Conservation (phyloP, 306 rosid genomes). For the Fragaria vesca region DNA sequence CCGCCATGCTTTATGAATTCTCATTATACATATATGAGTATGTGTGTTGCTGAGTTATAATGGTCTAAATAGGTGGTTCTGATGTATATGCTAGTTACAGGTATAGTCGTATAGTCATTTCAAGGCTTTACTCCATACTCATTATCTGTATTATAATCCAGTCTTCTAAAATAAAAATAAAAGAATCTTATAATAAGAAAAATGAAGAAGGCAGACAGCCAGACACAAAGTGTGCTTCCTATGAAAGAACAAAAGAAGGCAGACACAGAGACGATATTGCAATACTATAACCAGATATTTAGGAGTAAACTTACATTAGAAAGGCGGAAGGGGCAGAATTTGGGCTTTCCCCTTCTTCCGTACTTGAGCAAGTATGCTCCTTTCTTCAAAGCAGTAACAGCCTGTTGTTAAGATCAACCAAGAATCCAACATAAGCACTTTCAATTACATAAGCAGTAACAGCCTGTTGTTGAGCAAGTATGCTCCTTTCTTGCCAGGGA, state of each 20-base stretch:
- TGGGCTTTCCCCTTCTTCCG: constrained; percentile 99
- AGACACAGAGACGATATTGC: too few relatives aligned
- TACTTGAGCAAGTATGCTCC: constrained; percentile 95
- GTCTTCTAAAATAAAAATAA: background rate
- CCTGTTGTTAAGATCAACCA: constrained; percentile 54
- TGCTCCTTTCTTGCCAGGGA: too few relatives aligned
- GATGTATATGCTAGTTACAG: background rate
- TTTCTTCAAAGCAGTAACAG: constrained; percentile 93
- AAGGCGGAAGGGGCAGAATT: constrained; percentile 92
- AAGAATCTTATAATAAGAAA: background rate
- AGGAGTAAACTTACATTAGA: constrained; percentile 72
- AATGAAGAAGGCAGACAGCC: background rate
- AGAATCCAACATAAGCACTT: constrained; percentile 26
- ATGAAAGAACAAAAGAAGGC: background rate
- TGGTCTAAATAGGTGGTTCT: background rate
- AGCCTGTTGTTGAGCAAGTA: background rate
- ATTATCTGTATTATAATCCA: background rate
- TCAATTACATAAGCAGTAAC: constrained; percentile 9
- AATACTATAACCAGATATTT: constrained; percentile 14
- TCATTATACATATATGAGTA: background rate
- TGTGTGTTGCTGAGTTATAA: background rate
- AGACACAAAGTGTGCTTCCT: background rate
- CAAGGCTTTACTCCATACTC: background rate
- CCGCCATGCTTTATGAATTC: background rate
- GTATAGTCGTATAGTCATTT: background rate